phyloP scores from a whole-genome alignment of 306 rosid species.

The Glycine tomentella region DNA sequence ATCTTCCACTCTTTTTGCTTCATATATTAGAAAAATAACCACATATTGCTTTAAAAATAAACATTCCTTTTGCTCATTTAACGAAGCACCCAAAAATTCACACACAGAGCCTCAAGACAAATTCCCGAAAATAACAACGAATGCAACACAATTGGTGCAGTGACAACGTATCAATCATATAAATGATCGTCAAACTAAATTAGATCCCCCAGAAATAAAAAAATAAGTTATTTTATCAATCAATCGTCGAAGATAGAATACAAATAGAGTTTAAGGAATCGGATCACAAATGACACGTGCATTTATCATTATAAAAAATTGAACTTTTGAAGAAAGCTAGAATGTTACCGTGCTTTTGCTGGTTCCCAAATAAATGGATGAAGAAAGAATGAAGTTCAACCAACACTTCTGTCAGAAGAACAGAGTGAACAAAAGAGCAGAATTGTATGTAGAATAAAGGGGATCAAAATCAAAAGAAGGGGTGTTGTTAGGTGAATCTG shows the following conservation, averaged over 20 bases:
- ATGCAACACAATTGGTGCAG: constrained; percentile 4
- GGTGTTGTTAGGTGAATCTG: constrained; percentile 29
- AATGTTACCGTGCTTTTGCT: constrained; percentile 42
- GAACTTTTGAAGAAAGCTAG: constrained; percentile 13
- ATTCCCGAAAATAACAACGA: neutral
- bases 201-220: constrained; percentile 12
- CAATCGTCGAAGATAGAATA: constrained; percentile 26
- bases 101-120: neutral
- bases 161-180: neutral
- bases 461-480: neutral
- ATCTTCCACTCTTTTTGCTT: constrained; percentile 36
- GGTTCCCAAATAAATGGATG: constrained; percentile 3
- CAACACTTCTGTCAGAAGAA: neutral
- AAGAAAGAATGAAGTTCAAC: constrained; percentile 11
- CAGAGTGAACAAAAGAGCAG: neutral
- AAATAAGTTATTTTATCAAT: neutral
- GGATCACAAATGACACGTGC: neutral
- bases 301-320: neutral
- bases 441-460: neutral
- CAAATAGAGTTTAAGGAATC: constrained; percentile 22
- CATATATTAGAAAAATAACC: neutral
- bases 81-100: constrained; percentile 9
- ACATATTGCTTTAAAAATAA: constrained; percentile 4
- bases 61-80: neutral
- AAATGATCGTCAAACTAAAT: constrained; percentile 11